phyloP scores from a whole-genome alignment of 164 flowering plant species.

The Warburgia ugandensis region DNA sequence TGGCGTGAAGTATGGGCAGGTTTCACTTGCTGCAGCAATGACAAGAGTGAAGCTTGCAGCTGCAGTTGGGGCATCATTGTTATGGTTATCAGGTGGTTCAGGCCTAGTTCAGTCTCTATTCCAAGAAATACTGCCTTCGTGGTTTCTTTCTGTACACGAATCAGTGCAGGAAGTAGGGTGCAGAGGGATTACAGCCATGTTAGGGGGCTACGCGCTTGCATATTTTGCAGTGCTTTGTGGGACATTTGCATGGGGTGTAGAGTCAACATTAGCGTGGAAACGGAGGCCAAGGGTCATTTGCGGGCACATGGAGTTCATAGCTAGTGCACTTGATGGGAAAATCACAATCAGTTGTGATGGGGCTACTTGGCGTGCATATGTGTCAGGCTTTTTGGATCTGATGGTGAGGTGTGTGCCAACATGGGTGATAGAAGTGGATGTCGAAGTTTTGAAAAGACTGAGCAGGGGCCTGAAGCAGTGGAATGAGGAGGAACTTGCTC shows the following conservation, averaged over 20 bases:
- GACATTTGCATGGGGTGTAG: constrained; percentile 82
- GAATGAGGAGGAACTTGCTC: constrained; percentile 89
- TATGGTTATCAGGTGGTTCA: constrained; percentile 80
- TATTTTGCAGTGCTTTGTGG: constrained; percentile 75
- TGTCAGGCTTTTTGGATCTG: constrained; percentile 60
- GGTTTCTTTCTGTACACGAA: constrained; percentile 71
- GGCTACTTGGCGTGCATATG: constrained; percentile 86
- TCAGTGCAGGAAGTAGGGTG: constrained; percentile 33
- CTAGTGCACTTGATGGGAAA: constrained; percentile 79
- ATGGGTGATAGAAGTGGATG: constrained; percentile 77
- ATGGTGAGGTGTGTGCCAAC: constrained; percentile 64
- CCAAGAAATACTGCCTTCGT: constrained; percentile 85
- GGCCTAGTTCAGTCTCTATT: constrained; percentile 63
- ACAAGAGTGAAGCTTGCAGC: constrained; percentile 75
- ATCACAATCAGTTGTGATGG: constrained; percentile 78
- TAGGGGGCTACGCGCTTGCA: constrained; percentile 79
- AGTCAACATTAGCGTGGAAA: constrained; percentile 48
- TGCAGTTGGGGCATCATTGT: constrained; percentile 71
- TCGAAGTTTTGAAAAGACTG: constrained; percentile 56
- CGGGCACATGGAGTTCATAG: constrained; percentile 69
- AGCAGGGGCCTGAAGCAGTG: constrained; percentile 69
- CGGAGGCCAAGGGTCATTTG: constrained; percentile 58
- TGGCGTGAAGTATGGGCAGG: constrained; percentile 43
- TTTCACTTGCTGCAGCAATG: constrained; percentile 67
- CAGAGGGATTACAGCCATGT: constrained; percentile 47